Evolutionary conservation across 169 alveolate genomes (phyloP).

Genomic region (Plasmodium coatneyi): DNA sequence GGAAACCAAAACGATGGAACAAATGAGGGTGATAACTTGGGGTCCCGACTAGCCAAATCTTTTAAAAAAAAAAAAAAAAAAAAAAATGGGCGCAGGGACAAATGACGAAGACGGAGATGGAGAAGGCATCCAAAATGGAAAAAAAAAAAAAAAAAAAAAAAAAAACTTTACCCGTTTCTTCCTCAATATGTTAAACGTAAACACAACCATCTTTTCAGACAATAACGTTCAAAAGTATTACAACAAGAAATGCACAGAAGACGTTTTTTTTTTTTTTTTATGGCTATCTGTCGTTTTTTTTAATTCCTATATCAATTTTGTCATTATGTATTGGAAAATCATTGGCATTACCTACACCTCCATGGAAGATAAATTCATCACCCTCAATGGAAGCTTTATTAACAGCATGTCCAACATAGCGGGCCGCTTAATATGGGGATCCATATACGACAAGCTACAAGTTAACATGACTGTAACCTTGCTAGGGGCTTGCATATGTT

Average conservation of each 20-base stretch:
- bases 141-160: not conserved
- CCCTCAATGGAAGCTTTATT: conserved; percentile 41
- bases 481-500: conserved; percentile 9
- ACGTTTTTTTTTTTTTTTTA: conserved; percentile 11
- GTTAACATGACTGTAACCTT: conserved; percentile 4
- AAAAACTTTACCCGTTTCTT: not conserved
- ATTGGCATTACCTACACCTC: conserved; percentile 50
- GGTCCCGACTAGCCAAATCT: conserved; percentile 12
- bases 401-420: conserved; percentile 51
- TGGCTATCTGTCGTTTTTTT: conserved; percentile 53
- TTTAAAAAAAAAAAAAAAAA: conserved; percentile 29
- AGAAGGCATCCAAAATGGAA: not conserved
- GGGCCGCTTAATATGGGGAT: conserved; percentile 51
- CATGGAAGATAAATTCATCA: conserved; percentile 31
- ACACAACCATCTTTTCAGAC: not conserved
- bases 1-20: not conserved
- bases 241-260: conserved; percentile 65
- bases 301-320: conserved; percentile 37
- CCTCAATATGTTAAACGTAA: not conserved
- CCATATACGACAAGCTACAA: conserved; percentile 25
- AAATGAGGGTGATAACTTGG: not conserved
- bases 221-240: not conserved
- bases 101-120: not conserved
- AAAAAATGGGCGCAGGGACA: not conserved
- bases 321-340: conserved; percentile 70